Base-by-base conservation (phyloP, 192 early-diverging fungal species). In the Backusella australiensis region DNA sequence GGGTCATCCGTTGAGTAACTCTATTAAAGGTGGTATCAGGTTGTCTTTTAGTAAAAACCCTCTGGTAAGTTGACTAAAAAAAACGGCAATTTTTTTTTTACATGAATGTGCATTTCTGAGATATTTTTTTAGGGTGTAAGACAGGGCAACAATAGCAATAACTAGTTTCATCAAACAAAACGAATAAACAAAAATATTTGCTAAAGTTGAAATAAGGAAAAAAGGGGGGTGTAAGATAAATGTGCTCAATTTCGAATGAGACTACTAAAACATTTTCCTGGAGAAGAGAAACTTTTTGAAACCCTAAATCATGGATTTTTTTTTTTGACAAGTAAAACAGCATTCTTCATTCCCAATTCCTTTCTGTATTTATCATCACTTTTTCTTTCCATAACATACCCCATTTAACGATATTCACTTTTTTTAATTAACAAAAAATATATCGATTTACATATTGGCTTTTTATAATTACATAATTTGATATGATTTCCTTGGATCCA, bases 41-140 rank as follows among this genome's bases (percentile, higher is more conserved):
- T 88, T 99, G 14, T 93, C 91, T 75, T 99, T 93, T 81, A 95
- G 93, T 74, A 99, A 99, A 87, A 99, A 99, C 79, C 97, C 97
- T 35, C 86, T 99, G 21, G 69, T 76, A 69, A 69, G 68, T 36
- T 39, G 26, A 42, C 29, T 53, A 72, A 32, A 32, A 32, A 32
- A 32, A 32, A 1, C 1, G 34, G 5, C 49, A 21, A 1, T 39
- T 19, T 4, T 29, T 29, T 29, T 59, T 9, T 26, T 59, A 26
- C 56, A 23, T 59, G 56, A 59, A 59, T 59, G 23, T 23, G 8
- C 9, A 26, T 59, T 59, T 21, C 23, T 59, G 23, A 59, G 26
- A 12, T 3, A 59, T 59, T 0, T 59, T 3, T 53, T 59, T 26
- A 59, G 56, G 56, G 56, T 3, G 56, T 59, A 59, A 59, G 53